phyloP scores from a whole-genome alignment of 1,139 yeast species.

The Hyphopichia khmerensis region DNA sequence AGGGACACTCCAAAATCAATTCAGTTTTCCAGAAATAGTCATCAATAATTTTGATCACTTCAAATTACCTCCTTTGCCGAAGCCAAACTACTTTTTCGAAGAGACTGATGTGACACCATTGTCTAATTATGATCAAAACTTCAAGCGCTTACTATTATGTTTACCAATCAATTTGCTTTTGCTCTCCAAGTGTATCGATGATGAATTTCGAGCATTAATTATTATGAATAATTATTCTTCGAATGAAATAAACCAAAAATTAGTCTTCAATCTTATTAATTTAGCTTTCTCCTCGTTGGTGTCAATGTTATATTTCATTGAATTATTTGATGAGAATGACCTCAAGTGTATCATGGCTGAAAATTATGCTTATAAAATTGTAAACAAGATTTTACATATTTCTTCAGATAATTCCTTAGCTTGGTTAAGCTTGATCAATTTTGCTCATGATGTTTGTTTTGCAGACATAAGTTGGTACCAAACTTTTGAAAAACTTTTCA shows the following conservation, averaged over 20 bases:
- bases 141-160: constrained; percentile 7
- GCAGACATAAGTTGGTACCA: constrained; percentile 22
- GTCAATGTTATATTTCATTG: constrained; percentile 11
- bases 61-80: constrained; percentile 30
- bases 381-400: background rate
- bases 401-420: constrained; percentile 10
- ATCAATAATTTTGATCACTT: constrained; percentile 13
- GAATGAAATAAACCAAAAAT: constrained; percentile 11
- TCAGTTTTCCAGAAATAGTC: background rate
- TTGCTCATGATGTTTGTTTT: constrained; percentile 31
- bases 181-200: constrained; percentile 10
- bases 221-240: constrained; percentile 10
- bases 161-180: constrained; percentile 10
- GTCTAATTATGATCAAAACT: background rate
- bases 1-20: constrained; percentile 4
- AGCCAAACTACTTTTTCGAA: constrained; percentile 3
- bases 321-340: constrained; percentile 3
- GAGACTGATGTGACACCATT: background rate
- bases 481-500: constrained; percentile 20
- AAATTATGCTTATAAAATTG: background rate
- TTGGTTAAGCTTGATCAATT: constrained; percentile 30
- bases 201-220: constrained; percentile 17
- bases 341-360: background rate
- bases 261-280: constrained; percentile 15
- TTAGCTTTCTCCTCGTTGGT: constrained; percentile 16